These are phyloP conservation scores for Hypoxylon sp. DNA, from an alignment of 2,329 filamentous ascomycete genomes.

Conservation along the genomic window DNA sequence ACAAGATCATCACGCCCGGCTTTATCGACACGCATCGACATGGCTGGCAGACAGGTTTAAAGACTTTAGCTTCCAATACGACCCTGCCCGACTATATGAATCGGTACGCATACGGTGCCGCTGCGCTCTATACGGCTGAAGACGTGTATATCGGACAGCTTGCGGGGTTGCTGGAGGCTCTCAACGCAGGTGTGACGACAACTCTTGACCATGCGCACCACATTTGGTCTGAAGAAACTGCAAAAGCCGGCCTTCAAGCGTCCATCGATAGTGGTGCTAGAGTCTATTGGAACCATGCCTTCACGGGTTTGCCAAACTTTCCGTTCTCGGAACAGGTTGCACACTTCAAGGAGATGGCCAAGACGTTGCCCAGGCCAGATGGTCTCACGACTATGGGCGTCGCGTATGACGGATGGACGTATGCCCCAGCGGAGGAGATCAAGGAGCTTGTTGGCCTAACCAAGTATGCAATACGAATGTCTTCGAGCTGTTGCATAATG, in stretches of 20 bases:
- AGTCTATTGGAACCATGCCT: slow-evolving; percentile 60
- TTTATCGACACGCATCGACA: slow-evolving; percentile 69
- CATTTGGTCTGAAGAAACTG: slow-evolving; percentile 57
- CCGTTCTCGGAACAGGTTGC: slow-evolving; percentile 54
- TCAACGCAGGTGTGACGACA: slow-evolving; percentile 66
- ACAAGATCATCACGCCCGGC: slow-evolving; percentile 65
- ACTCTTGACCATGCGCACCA: slow-evolving; percentile 65
- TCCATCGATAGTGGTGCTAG: slow-evolving; percentile 61
- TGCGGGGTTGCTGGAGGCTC: slow-evolving; percentile 60
- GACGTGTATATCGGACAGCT: slow-evolving; percentile 62
- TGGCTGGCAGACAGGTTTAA: slow-evolving; percentile 67
- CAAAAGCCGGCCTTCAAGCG: slow-evolving; percentile 59
- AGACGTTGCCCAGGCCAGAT: slow-evolving; percentile 42
- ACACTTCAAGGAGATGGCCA: slow-evolving; percentile 55
- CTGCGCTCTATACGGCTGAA: slow-evolving; percentile 53
- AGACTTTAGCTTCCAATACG: slow-evolving; percentile 64
- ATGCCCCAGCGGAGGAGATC: slow-evolving; percentile 45
- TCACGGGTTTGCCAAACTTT: slow-evolving; percentile 54
- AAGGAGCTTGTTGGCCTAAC: slow-evolving; percentile 51
- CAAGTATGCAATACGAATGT: slow-evolving; percentile 42
- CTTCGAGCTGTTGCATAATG: background rate
- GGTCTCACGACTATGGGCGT: slow-evolving; percentile 55
- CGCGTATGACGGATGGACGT: slow-evolving; percentile 56
- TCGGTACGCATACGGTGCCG: slow-evolving; percentile 54
- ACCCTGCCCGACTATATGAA: slow-evolving; percentile 61